These are phyloP conservation scores for Torulaspora maleeae DNA, from an alignment of 805 yeast genomes.

Conservation along the genomic window DNA sequence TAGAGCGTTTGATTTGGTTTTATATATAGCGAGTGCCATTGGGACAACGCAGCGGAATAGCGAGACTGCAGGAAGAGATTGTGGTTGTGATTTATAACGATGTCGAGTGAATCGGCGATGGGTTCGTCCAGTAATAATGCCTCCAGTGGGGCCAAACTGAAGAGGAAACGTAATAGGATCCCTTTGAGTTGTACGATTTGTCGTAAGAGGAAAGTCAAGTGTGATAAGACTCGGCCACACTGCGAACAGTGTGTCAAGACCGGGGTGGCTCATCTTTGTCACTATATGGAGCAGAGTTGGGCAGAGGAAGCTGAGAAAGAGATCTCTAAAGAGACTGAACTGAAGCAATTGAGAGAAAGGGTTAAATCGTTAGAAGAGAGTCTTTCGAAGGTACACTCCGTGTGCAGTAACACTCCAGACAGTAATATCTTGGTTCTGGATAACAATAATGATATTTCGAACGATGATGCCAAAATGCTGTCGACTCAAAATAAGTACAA, in stretches of 20 bases:
- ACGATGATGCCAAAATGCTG: slow-evolving; percentile 8
- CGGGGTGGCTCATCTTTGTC: slow-evolving; percentile 55
- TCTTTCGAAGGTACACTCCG: slow-evolving; percentile 33
- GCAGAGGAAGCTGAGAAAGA: slow-evolving; percentile 47
- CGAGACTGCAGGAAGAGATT: not conserved
- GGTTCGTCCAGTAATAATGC: slow-evolving; percentile 1
- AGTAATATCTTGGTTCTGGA: slow-evolving; percentile 12
- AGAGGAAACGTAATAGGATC: slow-evolving; percentile 44
- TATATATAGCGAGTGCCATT: not conserved
- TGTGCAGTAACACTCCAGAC: slow-evolving; percentile 22
- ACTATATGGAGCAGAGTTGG: slow-evolving; percentile 58
- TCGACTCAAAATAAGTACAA: slow-evolving; percentile 22
- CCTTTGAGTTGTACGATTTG: slow-evolving; percentile 47
- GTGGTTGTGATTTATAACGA: not conserved
- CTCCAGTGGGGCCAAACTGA: slow-evolving; percentile 15
- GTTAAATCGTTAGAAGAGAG: slow-evolving; percentile 49
- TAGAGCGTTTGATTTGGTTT: not conserved
- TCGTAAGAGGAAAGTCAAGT: slow-evolving; percentile 47
- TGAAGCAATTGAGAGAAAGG: slow-evolving; percentile 52
- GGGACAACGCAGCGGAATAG: not conserved
- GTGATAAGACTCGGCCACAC: slow-evolving; percentile 50
- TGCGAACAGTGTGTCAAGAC: slow-evolving; percentile 54
- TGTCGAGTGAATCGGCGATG: slow-evolving; percentile 12
- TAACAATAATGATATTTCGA: slow-evolving; percentile 5
- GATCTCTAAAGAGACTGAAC: slow-evolving; percentile 43